Evolutionary conservation across 225 moss, liverwort and hornwort genomes (phyloP), one percentile per base, ranked within the genome.

Genomic region (Bryum argenteum): DNA sequence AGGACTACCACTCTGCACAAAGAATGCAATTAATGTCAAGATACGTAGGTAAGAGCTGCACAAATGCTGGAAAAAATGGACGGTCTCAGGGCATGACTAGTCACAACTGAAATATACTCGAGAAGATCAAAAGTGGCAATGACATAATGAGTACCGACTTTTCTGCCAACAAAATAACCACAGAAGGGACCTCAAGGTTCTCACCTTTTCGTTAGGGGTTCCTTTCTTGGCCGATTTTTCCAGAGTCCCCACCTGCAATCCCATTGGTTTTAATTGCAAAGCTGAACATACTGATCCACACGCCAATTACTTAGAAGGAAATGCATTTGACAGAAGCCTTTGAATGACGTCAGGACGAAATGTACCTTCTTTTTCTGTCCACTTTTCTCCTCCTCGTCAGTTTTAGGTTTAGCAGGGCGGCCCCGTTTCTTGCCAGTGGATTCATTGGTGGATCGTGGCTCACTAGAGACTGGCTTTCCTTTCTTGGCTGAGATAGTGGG

Each of bases 331-430:
- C 7, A 20, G 20, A 65, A 9, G 28, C 33, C 5, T 4, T 6
- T 33, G 33, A 33, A 33, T 33, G n/a, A n/a, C n/a, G n/a, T n/a
- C n/a, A n/a, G n/a, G n/a, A n/a, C n/a, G n/a, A n/a, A 33, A 55
- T 64, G 22, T 41, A 92, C 92, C 92, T 90, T 92, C 71, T 85
- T 85, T 63, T 88, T 85, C 17, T 75, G 81, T 52, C 71, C 53
- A 37, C 65, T 80, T 76, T 74, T 79, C 61, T 88, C 90, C 68
- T 84, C 80, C 39, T 90, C 90, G 65, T 78, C 73, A 56, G 91
- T 24, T 52, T 83, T 81, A 16, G 76, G 57, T 80, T 93, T 96
- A 51, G 83, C 73, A 8, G 85, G 84, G 48, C 87, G 90, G 61
- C 84, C 91, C 54, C 81, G 89, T 73, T 86, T 96, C 77, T 85